Conservation (phyloP, 78 protist species). For the Monosiga brevicollis region DNA sequence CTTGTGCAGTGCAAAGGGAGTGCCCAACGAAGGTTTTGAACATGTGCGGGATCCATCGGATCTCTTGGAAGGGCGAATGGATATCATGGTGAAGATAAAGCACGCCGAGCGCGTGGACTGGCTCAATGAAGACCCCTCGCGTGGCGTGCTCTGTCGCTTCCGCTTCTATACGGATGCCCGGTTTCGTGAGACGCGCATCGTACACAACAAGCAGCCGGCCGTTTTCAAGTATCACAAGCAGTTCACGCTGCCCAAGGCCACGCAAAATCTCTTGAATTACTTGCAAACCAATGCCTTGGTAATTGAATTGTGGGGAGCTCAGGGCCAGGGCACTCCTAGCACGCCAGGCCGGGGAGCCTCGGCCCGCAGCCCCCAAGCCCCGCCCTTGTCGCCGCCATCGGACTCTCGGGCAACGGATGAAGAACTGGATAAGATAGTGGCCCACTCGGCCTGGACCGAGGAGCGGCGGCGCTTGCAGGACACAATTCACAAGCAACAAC, state of each 20-base stretch:
- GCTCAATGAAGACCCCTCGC: background rate
- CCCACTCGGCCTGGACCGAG: background rate
- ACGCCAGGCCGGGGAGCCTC: background rate
- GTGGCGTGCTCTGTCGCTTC: background rate
- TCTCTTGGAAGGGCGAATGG: conserved; percentile 5
- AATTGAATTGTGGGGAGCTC: background rate
- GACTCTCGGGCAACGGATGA: background rate
- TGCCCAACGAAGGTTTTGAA: no score
- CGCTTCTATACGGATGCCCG: background rate
- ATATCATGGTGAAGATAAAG: background rate
- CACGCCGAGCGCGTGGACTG: background rate
- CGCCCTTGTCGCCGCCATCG: background rate
- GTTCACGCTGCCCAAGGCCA: background rate
- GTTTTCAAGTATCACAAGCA: conserved; percentile 10
- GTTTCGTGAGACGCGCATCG: background rate
- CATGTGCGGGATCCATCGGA: conserved; percentile 1
- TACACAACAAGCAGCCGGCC: background rate
- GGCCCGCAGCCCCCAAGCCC: background rate
- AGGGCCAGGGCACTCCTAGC: background rate
- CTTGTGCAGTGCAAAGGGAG: background rate
- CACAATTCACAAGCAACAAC: background rate
- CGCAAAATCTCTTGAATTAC: background rate
- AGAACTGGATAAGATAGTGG: background rate
- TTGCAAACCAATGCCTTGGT: background rate
- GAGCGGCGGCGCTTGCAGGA: background rate